phyloP scores from a whole-genome alignment of 257 asterid species.

The Echites panduratus region DNA sequence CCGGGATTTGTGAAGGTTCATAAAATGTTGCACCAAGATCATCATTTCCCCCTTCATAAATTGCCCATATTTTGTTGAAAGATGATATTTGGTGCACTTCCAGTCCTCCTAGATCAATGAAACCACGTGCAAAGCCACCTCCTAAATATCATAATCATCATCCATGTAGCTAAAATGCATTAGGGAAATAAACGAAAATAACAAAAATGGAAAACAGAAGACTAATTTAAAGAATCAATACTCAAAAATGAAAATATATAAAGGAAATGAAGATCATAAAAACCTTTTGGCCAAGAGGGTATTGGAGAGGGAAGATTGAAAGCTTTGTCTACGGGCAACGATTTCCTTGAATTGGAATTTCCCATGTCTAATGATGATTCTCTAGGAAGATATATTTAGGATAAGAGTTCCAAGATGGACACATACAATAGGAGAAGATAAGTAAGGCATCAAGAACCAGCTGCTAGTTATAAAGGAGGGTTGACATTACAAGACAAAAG shows the following conservation, averaged over 20 bases:
- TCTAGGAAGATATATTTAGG: not conserved
- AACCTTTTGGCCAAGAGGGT: constrained; percentile 65
- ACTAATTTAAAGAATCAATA: too few species aligned
- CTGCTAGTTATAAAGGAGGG: not conserved
- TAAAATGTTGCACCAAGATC: constrained; percentile 63
- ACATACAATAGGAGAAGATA: not conserved
- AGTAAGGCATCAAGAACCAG: not conserved
- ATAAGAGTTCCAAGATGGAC: not conserved
- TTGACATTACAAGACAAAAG: not conserved
- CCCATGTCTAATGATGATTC: too few species aligned
- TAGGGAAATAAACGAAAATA: not conserved
- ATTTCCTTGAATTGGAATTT: constrained; percentile 9
- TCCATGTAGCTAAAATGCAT: not conserved
- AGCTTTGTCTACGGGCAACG: constrained; percentile 51
- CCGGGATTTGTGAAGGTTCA: constrained; percentile 71
- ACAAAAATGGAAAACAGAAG: too few species aligned
- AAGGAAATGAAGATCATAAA: not conserved
- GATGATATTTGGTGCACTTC: constrained; percentile 42
- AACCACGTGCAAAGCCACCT: constrained; percentile 54
- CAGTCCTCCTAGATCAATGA: constrained; percentile 74
- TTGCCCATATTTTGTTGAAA: constrained; percentile 48
- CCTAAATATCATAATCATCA: constrained; percentile 23
- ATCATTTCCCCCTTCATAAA: constrained; percentile 44
- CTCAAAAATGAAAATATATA: not conserved
- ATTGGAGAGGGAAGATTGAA: constrained; percentile 65